These are phyloP conservation scores for Nicotiana sylvestris DNA, from an alignment of 257 asterid genomes.

Conservation along the genomic window DNA sequence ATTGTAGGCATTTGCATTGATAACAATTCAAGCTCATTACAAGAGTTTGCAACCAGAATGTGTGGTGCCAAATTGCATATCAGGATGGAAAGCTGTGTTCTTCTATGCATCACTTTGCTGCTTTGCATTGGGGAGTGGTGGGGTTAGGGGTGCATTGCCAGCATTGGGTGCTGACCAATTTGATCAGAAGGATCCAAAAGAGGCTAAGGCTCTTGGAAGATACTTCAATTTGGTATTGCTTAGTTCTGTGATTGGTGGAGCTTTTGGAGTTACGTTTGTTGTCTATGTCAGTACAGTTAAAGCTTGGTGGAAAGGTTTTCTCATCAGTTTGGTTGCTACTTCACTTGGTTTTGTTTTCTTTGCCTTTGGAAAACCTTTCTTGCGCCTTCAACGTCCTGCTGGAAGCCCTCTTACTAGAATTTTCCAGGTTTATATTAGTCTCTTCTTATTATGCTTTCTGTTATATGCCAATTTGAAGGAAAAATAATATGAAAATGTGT, in stretches of 20 bases:
- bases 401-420: constrained; percentile 62
- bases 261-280: constrained; percentile 63
- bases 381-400: constrained; percentile 50
- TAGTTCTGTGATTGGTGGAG: constrained; percentile 45
- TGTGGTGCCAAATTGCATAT: constrained; percentile 44
- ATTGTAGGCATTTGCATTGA: constrained; percentile 61
- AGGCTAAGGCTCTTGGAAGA: constrained; percentile 61
- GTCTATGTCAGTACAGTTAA: constrained; percentile 63
- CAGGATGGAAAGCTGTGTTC: constrained; percentile 49
- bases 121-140: constrained; percentile 70
- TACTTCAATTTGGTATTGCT: constrained; percentile 80
- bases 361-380: constrained; percentile 51
- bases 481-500: neutral
- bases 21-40: constrained; percentile 71
- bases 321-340: constrained; percentile 35
- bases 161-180: constrained; percentile 92
- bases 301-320: constrained; percentile 84
- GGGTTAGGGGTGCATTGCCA: constrained; percentile 67
- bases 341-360: constrained; percentile 38
- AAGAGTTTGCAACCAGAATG: constrained; percentile 56
- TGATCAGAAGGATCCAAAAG: constrained; percentile 49
- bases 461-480: neutral
- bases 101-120: constrained; percentile 55
- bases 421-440: constrained; percentile 37
- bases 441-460: neutral